Base-by-base conservation (phyloP, 2,329 filamentous ascomycete species). In the Fusarium continuum region DNA sequence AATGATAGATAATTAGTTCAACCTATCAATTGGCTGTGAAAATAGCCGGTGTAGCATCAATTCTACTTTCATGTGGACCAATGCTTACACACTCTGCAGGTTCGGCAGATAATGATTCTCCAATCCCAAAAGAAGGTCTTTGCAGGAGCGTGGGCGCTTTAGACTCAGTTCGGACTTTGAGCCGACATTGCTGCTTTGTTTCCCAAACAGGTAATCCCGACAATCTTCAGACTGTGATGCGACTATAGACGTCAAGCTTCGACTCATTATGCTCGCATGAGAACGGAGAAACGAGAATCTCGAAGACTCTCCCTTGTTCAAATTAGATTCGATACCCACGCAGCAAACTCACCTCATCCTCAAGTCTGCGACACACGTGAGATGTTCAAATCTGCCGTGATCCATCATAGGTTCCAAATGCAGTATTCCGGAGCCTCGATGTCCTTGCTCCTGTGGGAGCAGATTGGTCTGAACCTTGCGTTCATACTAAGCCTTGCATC, bases 161-260 rank as follows among this genome's bases (percentile, higher is more conserved):
- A 40, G 31, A 25, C 11, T 13, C 34, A 26, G 17, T 46, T 50
- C 39, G 31, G 22, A 13, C 19, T n/a, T 22, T 13, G 13, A 40
- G 20, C 19, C 16, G 35, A 29, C 47, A 20, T 35, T 36, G 22
- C 17, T 32, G n/a, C 10, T 17, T 38, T 31, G 31, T 32, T 60
- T 61, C 65, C 65, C 23, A 19, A 55, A 52, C 54, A 49, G 64
- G 65, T 48, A 67, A 63, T 55, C 64, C 65, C 56, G 45, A 39
- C 34, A 45, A 11, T 31, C 40, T 25, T 32, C n/a, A 13, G n/a
- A n/a, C n/a, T n/a, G n/a, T n/a, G 11, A 29, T 36, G 5, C 23
- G 23, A n/a, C 31, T 29, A 23, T 19, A 46, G 35, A 34, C 13
- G 14, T 25, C 16, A 22, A 11, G 13, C 22, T 5, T 20, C 22